Base-by-base conservation (phyloP, 257 asterid species). In the Salvia hispanica region DNA sequence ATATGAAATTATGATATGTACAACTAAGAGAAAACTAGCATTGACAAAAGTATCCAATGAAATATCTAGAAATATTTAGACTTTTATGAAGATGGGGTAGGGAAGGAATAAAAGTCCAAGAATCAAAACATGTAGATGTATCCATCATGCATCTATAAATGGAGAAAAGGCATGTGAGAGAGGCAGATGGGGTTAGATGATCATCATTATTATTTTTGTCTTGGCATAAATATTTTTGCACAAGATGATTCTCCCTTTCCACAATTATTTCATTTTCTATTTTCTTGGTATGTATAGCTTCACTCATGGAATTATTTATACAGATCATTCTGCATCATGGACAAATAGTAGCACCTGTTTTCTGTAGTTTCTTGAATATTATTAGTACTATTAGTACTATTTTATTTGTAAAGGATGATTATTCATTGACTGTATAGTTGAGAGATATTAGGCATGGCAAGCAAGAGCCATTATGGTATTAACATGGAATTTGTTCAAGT, bases 161-260 rank as follows among this genome's bases (percentile, higher is more conserved):
- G 79, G 78, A 69, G 82, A 80, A 78, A 77, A 5, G 50, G 81
- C 88, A 83, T 76, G 84, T 80, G 88, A 68, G 69, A 81, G 71
- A 36, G 66, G 52, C 75, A 75, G 65, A 66, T 74, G 76, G 21
- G 71, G 72, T 66, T 48, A 67, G 61, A 33, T 72, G 9, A 71
- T 78, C 33, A 69, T 76, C 63, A 76, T 67, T 56, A 76, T 69
- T 25, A 62, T 4, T 65, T 79, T 77, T 77, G 88, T 82, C 85
- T 77, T 72, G 25, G 33, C 76, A 64, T 64, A 6, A 7, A 61
- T 40, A 43, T 40, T 39, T 36, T 39, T 39, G 43, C 48, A 21
- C 43, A 48, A 64, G 42, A 47, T 70, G n/a, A 71, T 71, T 71
- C 62, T 51, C 33, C 47, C 54, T 9, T 47, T 72, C 55, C 45